Base-by-base conservation (phyloP, 169 alveolate species). In the Plasmodium knowlesi region DNA sequence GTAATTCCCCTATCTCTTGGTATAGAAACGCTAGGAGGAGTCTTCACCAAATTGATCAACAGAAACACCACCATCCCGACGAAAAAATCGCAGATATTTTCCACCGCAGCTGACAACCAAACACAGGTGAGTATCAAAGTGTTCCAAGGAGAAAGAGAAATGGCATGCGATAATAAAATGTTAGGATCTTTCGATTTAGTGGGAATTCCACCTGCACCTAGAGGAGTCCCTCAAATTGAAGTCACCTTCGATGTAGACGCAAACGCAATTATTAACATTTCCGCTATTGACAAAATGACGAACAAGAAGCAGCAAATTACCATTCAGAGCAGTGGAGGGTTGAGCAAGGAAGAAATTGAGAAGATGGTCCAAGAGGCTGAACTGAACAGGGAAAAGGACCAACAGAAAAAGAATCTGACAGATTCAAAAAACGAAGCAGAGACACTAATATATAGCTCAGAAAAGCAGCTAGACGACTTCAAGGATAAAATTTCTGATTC, bases 61-160 rank as follows among this genome's bases (percentile, higher is more conserved):
- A 98, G 99, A 94, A 99, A 99, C 96, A 99, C 99, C 22, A 98
- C 99, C 78, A 99, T 99, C 83, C 99, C 99, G 30, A 98, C 99
- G 95, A 98, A 98, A 96, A 99, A 99, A 96, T 96, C 99, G 74
- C 99, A 99, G 97, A 98, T 98, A 78, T 98, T 98, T 98, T 98
- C 99, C 46, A 99, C 99, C 67, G 99, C 99, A 50, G 99, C 99
- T 92, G 99, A 99, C 95, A 98, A 98, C 95, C 99, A 99, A 97
- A 98, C 99, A 39, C 98, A 97, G 94, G 99, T 99, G 74, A 98
- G 99, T 82, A 99, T 99, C 95, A 98, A 99, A 98, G 99, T 99
- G 54, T 99, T 96, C 97, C 99, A 99, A 96, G 99, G 99, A 50
- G 99, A 99, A 96, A 98, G 99, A 92, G 99, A 98, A 92, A 98